Conservation (phyloP, 164 flowering plant species). For the Liriodendron chinense region DNA sequence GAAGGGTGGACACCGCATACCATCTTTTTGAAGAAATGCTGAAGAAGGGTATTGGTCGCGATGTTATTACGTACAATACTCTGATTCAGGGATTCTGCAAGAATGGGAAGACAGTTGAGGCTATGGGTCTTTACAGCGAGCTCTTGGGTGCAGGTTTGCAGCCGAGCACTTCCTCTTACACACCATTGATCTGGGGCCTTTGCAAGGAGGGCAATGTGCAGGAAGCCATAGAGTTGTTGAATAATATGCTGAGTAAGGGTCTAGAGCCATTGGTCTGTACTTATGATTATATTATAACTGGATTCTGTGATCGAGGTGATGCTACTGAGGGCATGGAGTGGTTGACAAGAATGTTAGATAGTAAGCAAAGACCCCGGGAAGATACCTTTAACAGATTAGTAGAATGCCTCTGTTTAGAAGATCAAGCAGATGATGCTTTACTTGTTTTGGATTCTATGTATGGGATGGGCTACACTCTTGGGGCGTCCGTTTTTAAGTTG, state of each 20-base stretch:
- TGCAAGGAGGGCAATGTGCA: slow-evolving; percentile 39
- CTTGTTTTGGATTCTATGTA: slow-evolving; percentile 39
- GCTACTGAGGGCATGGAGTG: slow-evolving; percentile 43
- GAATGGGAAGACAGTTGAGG: slow-evolving; percentile 33
- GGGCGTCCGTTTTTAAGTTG: slow-evolving; percentile 14
- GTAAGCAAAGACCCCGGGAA: slow-evolving; percentile 36
- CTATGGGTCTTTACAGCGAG: slow-evolving; percentile 34
- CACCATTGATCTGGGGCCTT: slow-evolving; percentile 39
- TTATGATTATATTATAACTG: slow-evolving; percentile 37
- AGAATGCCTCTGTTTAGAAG: slow-evolving; percentile 26
- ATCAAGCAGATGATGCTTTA: slow-evolving; percentile 46
- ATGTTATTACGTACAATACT: slow-evolving; percentile 46
- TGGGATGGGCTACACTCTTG: slow-evolving; percentile 31
- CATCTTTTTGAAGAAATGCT: slow-evolving; percentile 50
- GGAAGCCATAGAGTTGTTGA: slow-evolving; percentile 36
- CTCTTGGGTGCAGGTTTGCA: slow-evolving; percentile 39
- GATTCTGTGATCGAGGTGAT: slow-evolving; percentile 39
- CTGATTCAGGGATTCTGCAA: slow-evolving; percentile 48
- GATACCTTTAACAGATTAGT: slow-evolving; percentile 39
- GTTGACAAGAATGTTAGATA: slow-evolving; percentile 36
- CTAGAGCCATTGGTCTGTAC: slow-evolving; percentile 29
- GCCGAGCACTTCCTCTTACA: slow-evolving; percentile 42
- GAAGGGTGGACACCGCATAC: slow-evolving; percentile 40
- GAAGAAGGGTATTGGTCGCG: slow-evolving; percentile 36
- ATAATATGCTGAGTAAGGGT: slow-evolving; percentile 41